Base-by-base conservation (phyloP, 2,329 filamentous ascomycete species). In the Aspergillus sp. region DNA sequence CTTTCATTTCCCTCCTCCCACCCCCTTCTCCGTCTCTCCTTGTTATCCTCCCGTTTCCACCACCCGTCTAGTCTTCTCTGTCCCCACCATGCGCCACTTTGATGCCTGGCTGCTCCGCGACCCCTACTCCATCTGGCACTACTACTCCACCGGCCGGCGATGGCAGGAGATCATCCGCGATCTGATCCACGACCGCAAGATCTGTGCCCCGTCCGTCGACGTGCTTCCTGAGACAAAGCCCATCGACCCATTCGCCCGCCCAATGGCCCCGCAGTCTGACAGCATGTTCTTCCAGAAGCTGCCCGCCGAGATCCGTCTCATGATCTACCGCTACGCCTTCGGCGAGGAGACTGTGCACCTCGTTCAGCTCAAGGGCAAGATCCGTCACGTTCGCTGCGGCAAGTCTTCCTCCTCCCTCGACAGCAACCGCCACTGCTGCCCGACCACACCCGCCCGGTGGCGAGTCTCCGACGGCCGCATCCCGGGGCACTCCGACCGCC, bases 41-140 rank as follows among this genome's bases (percentile, higher is more conserved):
- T 22, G 6, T 10, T 10, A 6, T 22, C 19, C 19, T 22, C 19
- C 10, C 19, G n/a, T n/a, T 22, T 6, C 10, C 19, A 6, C 19
- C 10, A 26, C 10, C 25, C 4, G 12, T 13, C 4, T 26, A 6
- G 22, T 14, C 5, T 27, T 19, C 28, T 26, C 11, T 33, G 24
- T 14, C 19, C 11, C 20, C 30, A 41, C 27, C 15, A 58, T 60
- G 56, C 53, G 57, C 29, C 57, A 60, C 37, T 60, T 60, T 40
- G 57, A 60, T 32, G 43, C 56, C 33, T 60, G 57, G 57, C 35
- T 60, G 39, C 41, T 60, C 13, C 53, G 57, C 14, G 56, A 60
- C 33, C 57, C 57, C 26, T 60, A 60, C 36, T 58, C 54, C 12
- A 58, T 60, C 41, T 58, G 51, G 40, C 56, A 60, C 33, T 60